phyloP scores from a whole-genome alignment of 768 basidiomycete species.

The Tylopilus intermedius region DNA sequence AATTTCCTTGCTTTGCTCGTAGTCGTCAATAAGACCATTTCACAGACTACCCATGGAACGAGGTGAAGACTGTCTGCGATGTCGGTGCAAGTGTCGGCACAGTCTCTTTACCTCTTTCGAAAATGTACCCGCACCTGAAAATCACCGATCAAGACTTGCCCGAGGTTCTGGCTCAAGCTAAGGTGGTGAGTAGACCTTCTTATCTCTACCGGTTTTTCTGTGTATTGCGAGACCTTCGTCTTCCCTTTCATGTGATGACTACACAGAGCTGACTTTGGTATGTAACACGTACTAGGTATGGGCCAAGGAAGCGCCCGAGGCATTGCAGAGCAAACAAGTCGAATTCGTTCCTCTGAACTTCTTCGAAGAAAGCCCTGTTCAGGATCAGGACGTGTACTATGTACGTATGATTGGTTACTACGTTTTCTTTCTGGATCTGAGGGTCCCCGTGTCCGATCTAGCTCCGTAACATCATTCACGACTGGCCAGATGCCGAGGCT shows the following conservation, averaged over 20 bases:
- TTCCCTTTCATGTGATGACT: too few species aligned
- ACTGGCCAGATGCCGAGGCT: conserved; percentile 35
- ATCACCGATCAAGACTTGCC: conserved; percentile 29
- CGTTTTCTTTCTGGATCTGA: background rate
- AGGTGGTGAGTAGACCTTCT: conserved; percentile 10
- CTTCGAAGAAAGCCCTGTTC: conserved; percentile 14
- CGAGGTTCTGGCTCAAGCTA: conserved; percentile 20
- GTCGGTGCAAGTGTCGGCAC: conserved; percentile 29
- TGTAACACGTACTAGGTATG: conserved; percentile 10
- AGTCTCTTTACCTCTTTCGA: conserved; percentile 26
- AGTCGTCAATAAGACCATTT: background rate
- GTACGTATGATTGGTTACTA: conserved; percentile 15
- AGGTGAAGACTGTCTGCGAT: conserved; percentile 24
- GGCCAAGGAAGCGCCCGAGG: conserved; percentile 14
- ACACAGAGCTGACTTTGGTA: background rate
- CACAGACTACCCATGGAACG: conserved; percentile 25
- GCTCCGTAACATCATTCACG: conserved; percentile 30
- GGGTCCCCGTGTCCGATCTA: background rate
- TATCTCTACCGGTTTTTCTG: background rate
- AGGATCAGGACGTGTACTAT: conserved; percentile 23
- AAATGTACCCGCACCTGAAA: conserved; percentile 24
- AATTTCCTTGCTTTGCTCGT: background rate
- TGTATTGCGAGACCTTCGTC: background rate
- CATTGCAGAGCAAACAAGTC: conserved; percentile 13
- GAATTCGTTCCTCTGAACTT: conserved; percentile 19